Base-by-base conservation (phyloP, 805 yeast genomes). In the Metschnikowia rubicola region DNA sequence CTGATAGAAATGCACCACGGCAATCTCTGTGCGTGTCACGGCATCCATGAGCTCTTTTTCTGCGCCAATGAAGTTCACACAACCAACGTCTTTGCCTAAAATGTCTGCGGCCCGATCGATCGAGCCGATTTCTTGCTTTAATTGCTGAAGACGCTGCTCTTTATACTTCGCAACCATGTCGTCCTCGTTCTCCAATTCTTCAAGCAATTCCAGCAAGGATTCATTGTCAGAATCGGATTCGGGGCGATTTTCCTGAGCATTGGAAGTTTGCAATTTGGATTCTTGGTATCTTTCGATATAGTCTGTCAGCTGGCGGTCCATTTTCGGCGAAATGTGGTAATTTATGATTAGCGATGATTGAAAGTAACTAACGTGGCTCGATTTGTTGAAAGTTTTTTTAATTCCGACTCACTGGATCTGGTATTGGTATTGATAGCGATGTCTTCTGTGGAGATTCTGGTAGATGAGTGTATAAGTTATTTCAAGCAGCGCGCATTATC, bases 81-180 rank as follows among this genome's bases (percentile, higher is more conserved):
- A 30, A n/a, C 58, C 59, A 56, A 68, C 68, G 3, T 78, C 75
- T 9, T 66, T 64, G 34, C 69, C 66, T 21, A 68, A 53, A 57
- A 64, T 53, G 7, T 41, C 48, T 4, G 54, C 44, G 2, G 57
- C 60, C 15, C 51, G 46, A 38, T 61, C 64, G 30, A 72, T 63
- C 49, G 59, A 58, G 50, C 64, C 71, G 67, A 64, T 67, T 60
- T 77, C 76, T 30, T 61, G 56, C 1, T 78, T 68, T 31, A 85
- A 65, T 54, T 85, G 81, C 46, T 81, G 77, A 42, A 86, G 66
- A 31, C 95, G 68, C 53, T 73, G 71, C 56, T 84, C 92, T 62
- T 94, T 70, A 57, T 82, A 84, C 17, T 66, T 70, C 3, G 70
- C 61, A 30, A 78, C 56, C n/a, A 61, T 55, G 6, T 56, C 60